Percentiles rank a stretch among this genome's conserved stretches.
Evolutionary conservation across 305 asterid species (phyloP).

Genomic region (Striga hermonthica): DNA sequence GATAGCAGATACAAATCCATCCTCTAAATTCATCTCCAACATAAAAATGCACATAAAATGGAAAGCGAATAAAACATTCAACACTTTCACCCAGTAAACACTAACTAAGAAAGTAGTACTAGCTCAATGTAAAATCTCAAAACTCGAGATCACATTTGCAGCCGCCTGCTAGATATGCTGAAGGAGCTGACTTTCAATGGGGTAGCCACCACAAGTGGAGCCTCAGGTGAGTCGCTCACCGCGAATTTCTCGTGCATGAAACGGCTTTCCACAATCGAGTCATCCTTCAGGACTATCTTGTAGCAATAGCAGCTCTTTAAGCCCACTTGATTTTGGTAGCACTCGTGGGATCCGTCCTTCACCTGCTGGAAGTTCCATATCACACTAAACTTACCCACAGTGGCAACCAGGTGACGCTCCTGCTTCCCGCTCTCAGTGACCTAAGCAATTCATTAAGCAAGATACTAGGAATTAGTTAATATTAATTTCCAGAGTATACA

Average conservation of each 20-base stretch:
- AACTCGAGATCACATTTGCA: slow-evolving; percentile 44
- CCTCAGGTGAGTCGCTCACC: slow-evolving; percentile 88
- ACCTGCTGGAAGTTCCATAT: slow-evolving; percentile 96
- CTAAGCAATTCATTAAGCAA: slow-evolving; percentile 36
- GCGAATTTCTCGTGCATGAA: slow-evolving; percentile 98
- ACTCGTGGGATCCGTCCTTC: slow-evolving; percentile 80
- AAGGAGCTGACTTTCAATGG: slow-evolving; percentile 90
- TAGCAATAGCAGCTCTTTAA: slow-evolving; percentile 98
- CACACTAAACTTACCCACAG: slow-evolving; percentile 95
- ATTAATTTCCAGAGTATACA: not conserved
- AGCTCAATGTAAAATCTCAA: slow-evolving; percentile 29
- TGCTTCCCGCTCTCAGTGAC: slow-evolving; percentile 92
- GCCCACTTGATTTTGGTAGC: slow-evolving; percentile 85
- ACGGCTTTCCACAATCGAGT: slow-evolving; percentile 87
- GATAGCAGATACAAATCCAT: slow-evolving; percentile 33
- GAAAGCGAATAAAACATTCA: not conserved
- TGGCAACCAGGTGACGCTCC: slow-evolving; percentile 94
- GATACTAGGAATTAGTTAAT: not conserved
- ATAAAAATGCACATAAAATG: slow-evolving; percentile 25
- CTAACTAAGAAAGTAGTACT: not conserved
- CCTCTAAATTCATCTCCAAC: slow-evolving; percentile 38
- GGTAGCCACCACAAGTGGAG: slow-evolving; percentile 94
- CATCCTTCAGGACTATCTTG: slow-evolving; percentile 78
- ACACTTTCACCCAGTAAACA: slow-evolving; percentile 16
- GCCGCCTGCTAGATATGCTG: slow-evolving; percentile 75